Conservation (phyloP, 768 basidiomycete genomes). For the Boletellus ananiceps region DNA sequence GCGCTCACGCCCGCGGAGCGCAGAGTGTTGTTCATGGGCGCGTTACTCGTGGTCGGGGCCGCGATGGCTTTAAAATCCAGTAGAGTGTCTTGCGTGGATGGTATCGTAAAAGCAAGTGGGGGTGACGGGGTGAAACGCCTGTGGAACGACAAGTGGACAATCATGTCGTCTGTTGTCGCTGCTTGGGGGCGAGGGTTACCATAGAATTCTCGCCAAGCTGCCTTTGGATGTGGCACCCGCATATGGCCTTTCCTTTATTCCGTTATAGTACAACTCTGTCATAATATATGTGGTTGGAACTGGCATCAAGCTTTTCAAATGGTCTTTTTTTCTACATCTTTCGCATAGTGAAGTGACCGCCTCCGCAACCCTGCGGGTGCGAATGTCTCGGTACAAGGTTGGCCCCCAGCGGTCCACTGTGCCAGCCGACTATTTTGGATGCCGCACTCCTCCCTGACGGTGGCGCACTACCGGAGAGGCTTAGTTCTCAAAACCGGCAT, state of each 20-base stretch:
- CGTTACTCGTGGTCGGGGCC: constrained; percentile 64
- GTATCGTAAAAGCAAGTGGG: constrained; percentile 9
- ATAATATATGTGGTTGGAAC: background rate
- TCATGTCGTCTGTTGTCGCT: constrained; percentile 20
- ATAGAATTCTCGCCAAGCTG: background rate
- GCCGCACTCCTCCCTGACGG: too few relatives aligned
- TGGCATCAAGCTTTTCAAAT: too few relatives aligned
- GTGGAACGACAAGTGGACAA: constrained; percentile 22
- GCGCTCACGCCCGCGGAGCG: constrained; percentile 27
- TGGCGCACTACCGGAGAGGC: too few relatives aligned
- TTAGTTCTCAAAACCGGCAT: too few relatives aligned
- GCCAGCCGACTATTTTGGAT: too few relatives aligned
- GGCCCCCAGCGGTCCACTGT: too few relatives aligned
- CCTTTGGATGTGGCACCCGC: background rate
- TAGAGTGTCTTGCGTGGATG: constrained; percentile 12
- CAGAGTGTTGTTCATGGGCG: constrained; percentile 50
- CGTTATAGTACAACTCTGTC: background rate
- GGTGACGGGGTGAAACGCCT: constrained; percentile 23
- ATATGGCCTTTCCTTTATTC: background rate
- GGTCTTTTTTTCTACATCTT: too few relatives aligned
- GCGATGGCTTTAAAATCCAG: constrained; percentile 47
- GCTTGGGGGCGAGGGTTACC: constrained; percentile 28
- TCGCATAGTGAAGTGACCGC: too few relatives aligned
- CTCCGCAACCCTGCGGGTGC: too few relatives aligned
- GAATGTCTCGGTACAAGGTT: too few relatives aligned